Conservation (phyloP, 352 stramenopile genomes). For the Pythium sp. region DNA sequence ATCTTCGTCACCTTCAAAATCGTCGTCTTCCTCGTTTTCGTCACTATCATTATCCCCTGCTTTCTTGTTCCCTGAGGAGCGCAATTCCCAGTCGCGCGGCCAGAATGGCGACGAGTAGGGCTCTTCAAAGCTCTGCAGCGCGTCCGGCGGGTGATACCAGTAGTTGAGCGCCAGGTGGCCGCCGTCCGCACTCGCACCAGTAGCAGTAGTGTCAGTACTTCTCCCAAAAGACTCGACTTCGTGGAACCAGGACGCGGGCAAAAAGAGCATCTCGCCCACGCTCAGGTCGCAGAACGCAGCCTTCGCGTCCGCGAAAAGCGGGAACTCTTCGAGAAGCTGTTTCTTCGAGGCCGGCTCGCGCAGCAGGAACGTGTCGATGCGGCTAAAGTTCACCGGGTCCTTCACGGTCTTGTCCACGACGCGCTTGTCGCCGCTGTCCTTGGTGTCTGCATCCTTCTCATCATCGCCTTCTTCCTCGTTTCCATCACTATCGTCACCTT, state of each 20-base stretch:
- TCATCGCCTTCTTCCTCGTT: constrained; percentile 59
- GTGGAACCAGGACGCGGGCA: constrained; percentile 98
- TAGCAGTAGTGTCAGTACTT: too few relatives aligned
- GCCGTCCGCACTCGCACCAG: constrained; percentile 16
- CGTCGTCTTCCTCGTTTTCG: constrained; percentile 6
- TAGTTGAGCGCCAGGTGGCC: constrained; percentile 89
- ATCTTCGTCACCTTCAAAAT: constrained; percentile 3
- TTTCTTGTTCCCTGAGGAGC: constrained; percentile 19
- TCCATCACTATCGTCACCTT: constrained; percentile 56
- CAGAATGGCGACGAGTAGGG: constrained; percentile 84
- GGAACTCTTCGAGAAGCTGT: constrained; percentile 53
- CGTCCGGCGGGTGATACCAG: constrained; percentile 85
- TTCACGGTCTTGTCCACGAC: constrained; percentile 52
- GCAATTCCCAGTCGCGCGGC: constrained; percentile 60
- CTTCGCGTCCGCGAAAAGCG: constrained; percentile 53
- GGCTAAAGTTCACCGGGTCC: constrained; percentile 74
- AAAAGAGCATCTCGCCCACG: constrained; percentile 94
- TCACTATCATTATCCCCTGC: constrained; percentile 3
- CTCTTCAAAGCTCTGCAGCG: constrained; percentile 44
- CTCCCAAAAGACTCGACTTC: constrained; percentile 89
- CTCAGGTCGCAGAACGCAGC: constrained; percentile 75
- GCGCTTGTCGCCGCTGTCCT: constrained; percentile 15
- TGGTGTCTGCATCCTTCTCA: constrained; percentile 29
- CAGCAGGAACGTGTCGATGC: constrained; percentile 56
- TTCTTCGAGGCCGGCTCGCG: constrained; percentile 25